A percentile compares a stretch with the other conserved stretches of the same genome.
Conservation (phyloP, 192 early-diverging fungal species). For the Tieghemiomyces parasiticus region DNA sequence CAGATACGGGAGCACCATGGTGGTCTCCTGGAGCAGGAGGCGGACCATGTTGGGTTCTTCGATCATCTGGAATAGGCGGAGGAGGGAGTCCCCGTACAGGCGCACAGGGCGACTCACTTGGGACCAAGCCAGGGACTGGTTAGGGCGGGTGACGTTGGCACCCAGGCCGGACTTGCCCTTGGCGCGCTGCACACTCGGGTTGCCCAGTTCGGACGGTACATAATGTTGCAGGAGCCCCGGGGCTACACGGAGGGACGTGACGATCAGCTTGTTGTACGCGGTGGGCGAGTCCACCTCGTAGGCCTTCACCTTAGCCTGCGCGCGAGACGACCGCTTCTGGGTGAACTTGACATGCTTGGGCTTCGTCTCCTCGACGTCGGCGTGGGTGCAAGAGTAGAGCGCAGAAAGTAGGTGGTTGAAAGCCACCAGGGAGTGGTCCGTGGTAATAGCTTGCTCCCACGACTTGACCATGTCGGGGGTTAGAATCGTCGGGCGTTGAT, state of each 20-base stretch:
- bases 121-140: constrained; percentile 45
- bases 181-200: neutral
- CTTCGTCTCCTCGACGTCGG: too few species aligned
- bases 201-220: neutral
- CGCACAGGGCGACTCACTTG: constrained; percentile 62
- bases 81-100: constrained; percentile 58
- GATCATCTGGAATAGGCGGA: constrained; percentile 65
- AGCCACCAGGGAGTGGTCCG: constrained; percentile 47
- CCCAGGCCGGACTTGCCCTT: neutral
- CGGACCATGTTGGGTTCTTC: constrained; percentile 73
- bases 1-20: constrained; percentile 59
- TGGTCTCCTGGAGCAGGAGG: constrained; percentile 70
- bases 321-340: too few species aligned
- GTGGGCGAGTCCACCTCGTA: too few species aligned
- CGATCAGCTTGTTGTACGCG: too few species aligned
- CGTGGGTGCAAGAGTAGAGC: constrained; percentile 63
- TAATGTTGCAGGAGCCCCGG: constrained; percentile 28
- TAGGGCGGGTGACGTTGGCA: constrained; percentile 21
- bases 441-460: constrained; percentile 49
- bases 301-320: too few species aligned
- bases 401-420: constrained; percentile 66
- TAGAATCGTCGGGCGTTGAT: constrained; percentile 21
- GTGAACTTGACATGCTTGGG: too few species aligned
- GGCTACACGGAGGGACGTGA: constrained; percentile 32
- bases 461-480: constrained; percentile 55